These are phyloP conservation scores for Deinandra increscens DNA, from an alignment of 129 eudicot genomes.

Conservation along the genomic window DNA sequence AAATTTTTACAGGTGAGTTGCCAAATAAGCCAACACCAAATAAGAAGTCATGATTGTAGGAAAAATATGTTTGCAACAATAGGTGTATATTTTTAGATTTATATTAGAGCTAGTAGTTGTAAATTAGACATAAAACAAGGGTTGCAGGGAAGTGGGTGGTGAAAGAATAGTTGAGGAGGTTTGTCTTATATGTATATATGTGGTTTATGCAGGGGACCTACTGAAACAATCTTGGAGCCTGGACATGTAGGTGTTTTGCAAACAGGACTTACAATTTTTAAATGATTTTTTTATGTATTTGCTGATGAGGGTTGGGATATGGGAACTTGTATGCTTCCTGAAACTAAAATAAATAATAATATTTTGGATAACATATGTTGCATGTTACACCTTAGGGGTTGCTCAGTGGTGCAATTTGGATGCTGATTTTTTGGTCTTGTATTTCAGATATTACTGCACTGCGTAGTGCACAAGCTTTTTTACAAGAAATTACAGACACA, in stretches of 20 bases:
- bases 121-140: constrained; percentile 26
- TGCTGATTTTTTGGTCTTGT: constrained; percentile 24
- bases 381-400: not conserved
- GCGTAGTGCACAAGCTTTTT: constrained; percentile 19
- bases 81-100: constrained; percentile 7
- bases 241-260: constrained; percentile 85
- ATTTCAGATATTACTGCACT: constrained; percentile 22
- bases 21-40: not conserved
- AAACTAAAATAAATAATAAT: constrained; percentile 2
- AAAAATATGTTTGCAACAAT: constrained; percentile 9
- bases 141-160: constrained; percentile 47
- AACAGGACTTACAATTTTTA: constrained; percentile 40
- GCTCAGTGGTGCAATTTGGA: not conserved
- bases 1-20: constrained; percentile 85
- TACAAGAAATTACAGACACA: not conserved
- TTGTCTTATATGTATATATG: constrained; percentile 97
- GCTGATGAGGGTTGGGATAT: constrained; percentile 54
- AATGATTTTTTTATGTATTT: constrained; percentile 38
- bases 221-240: constrained; percentile 89
- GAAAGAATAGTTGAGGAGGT: constrained; percentile 72
- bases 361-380: not conserved
- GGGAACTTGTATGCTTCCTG: constrained; percentile 21
- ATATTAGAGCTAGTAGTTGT: constrained; percentile 18
- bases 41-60: not conserved
- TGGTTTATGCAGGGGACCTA: constrained; percentile 99